phyloP scores from a whole-genome alignment of 139 green algal genomes.

The Chlamydomonas eustigma region DNA sequence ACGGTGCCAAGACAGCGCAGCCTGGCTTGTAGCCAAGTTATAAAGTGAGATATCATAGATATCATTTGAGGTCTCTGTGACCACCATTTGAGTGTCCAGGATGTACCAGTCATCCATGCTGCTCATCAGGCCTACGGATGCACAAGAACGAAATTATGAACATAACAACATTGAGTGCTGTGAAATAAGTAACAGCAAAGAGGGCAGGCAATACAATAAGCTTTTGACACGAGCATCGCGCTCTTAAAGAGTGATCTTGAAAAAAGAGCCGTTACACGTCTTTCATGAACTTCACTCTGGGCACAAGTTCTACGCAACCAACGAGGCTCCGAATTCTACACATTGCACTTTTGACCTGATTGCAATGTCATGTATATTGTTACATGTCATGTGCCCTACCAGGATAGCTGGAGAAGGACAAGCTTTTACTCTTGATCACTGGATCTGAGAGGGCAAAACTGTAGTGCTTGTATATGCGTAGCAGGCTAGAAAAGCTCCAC shows the following conservation, averaged over 20 bases:
- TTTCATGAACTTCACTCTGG: no score
- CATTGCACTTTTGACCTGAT: no score
- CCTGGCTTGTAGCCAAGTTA: constrained; percentile 22
- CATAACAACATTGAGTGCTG: background rate
- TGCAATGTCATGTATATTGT: no score
- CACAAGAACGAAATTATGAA: background rate
- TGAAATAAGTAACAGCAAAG: background rate
- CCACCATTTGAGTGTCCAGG: constrained; percentile 36
- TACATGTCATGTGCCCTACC: no score
- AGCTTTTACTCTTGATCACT: constrained; percentile 14
- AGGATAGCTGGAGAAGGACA: constrained; percentile 64
- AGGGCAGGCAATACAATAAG: no score
- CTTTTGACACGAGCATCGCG: no score
- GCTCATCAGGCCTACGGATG: constrained; percentile 27
- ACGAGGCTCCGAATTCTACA: no score
- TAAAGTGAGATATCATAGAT: constrained; percentile 57
- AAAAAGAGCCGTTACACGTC: no score
- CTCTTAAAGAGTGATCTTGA: no score
- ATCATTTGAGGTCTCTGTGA: constrained; percentile 59
- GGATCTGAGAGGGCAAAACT: constrained; percentile 26
- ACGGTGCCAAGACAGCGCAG: constrained; percentile 65
- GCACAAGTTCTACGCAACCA: no score
- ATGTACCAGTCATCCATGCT: constrained; percentile 59
- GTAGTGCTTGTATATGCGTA: constrained; percentile 71
- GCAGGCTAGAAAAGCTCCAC: constrained; percentile 58